Base-by-base conservation (phyloP, 78 protist species). In the Dictyostelium firmibasis region DNA sequence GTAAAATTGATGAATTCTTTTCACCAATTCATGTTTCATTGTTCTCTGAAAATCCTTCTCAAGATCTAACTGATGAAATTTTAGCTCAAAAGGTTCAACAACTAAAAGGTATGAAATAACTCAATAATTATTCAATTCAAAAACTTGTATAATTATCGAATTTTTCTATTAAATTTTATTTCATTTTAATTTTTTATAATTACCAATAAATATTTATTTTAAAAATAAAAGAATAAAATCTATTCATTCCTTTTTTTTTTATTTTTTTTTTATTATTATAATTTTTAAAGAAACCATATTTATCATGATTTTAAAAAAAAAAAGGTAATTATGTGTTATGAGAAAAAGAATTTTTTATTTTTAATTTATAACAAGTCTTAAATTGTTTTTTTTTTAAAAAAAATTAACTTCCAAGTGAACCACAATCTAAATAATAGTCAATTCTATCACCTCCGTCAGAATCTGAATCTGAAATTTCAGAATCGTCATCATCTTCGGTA, bases 341-440 rank as follows among this genome's bases (percentile, higher is more conserved):
- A n/a, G n/a, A n/a, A n/a, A n/a, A n/a, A n/a, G n/a, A n/a, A n/a
- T n/a, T 44, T 44, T 44, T 44, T 44, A 44, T 44, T 44, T 44
- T 44, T 44, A 44, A 44, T 44, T 44, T 9, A 44, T 0, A 44
- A 44, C 1, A 44, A 9, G n/a, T n/a, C n/a, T 44, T 2, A 44
- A 9, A 8, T 57, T 20, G 2, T 20, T 57, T 57, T 57, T 57
- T 41, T 41, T 41, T n/a, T n/a, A 44, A 44, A 44, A 60, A 60
- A 60, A 60, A 16, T 88, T 88, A 88, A 64, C 86, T 78, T 2
- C 93, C 93, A 62, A 88, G 81, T 62, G 93, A 88, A 41, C 93
- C 93, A 83, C 87, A 83, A 33, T 79, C 86, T 20, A 79, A 27
- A 79, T 62, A 88, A 43, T 88, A 88, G 67, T 79, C 93, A 36